Conservation (phyloP, 805 yeast genomes). For the Barnettozyma salicaria region DNA sequence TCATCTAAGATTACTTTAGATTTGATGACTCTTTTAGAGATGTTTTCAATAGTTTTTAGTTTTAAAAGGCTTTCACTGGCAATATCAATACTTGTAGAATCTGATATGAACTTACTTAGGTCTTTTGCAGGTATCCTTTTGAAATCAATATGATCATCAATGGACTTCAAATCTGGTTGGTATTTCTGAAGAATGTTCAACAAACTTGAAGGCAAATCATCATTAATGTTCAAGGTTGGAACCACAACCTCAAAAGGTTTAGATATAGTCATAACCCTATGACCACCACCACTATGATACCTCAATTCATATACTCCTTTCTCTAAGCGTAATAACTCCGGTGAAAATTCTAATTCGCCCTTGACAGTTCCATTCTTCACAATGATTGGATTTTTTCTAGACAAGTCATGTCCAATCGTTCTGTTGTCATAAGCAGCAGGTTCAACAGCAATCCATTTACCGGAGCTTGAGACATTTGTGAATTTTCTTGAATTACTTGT, state of each 20-base stretch:
- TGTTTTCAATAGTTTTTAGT: constrained; percentile 17
- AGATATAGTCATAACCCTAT: constrained; percentile 61
- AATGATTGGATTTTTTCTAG: constrained; percentile 7
- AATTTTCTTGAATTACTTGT: constrained; percentile 49
- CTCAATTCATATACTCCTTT: constrained; percentile 71
- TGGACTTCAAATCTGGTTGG: constrained; percentile 16
- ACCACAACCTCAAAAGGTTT: constrained; percentile 57
- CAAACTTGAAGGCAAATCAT: constrained; percentile 29
- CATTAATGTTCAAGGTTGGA: constrained; percentile 32
- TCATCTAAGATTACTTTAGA: constrained; percentile 23
- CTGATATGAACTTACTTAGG: constrained; percentile 28
- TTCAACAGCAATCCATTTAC: constrained; percentile 56
- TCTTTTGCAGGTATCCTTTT: constrained; percentile 21
- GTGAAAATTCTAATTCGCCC: constrained; percentile 47
- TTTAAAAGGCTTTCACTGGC: constrained; percentile 26
- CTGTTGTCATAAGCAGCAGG: constrained; percentile 30
- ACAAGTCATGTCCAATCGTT: constrained; percentile 13
- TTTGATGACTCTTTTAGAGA: constrained; percentile 19
- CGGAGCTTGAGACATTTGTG: constrained; percentile 56
- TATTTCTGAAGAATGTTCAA: constrained; percentile 19
- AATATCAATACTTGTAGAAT: constrained; percentile 32
- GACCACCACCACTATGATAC: constrained; percentile 60
- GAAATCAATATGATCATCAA: constrained; percentile 23
- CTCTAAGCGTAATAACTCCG: constrained; percentile 50
- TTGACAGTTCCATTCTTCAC: constrained; percentile 20